Evolutionary conservation across 1,284 basidiomycete genomes (phyloP), one percentile per base, ranked within the genome.

Genomic region (Pascua guehoae): DNA sequence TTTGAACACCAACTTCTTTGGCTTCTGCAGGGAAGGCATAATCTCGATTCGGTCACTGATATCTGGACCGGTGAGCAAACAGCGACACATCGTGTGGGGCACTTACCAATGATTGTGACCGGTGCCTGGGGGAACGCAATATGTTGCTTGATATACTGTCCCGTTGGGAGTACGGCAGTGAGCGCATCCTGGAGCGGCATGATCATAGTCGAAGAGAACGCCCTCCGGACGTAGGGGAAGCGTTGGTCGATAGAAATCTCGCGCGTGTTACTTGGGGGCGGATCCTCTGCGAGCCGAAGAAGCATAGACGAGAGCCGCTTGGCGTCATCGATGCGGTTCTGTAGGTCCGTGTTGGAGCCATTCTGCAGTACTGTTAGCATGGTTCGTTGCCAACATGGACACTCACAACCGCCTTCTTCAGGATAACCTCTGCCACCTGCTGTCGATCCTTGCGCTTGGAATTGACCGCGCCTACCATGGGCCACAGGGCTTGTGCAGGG

Each of bases 141-240:
- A 71, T 97, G 87, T 0, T 79, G 78, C 37, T 82, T 69, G n/a
- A 78, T 82, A 41, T 86, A 83, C 12, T 82, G 78, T 3, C 86
- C 81, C 0, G 84, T 81, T 0, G 94, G 96, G 14, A 98, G 80
- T 51, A 82, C 87, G n/a, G 88, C 91, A 0, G 87, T 96, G 60
- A 99, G 81, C 0, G 91, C 94, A 69, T 91, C 89, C 79, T 98
- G 96, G 17, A 98, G 79, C 0, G 96, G 96, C 46, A 98, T 86
- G 54, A 96, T 87, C 65, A 96, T 79, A 4, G 80, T 79, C 11
- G 86, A 88, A 12, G 81, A 84, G 14, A 85, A 83, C 12, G 88
- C 78, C 15, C 69, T 70, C 45, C 80, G 80, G 37, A 95, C 78
- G 40, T 75, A 78, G 8, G 86, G 83, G 67, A 91, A 91, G 52